Evolutionary conservation across 2,329 filamentous ascomycete species (phyloP), one percentile per base, ranked within the genome.

Genomic region (Amauroascus verrucosus): DNA sequence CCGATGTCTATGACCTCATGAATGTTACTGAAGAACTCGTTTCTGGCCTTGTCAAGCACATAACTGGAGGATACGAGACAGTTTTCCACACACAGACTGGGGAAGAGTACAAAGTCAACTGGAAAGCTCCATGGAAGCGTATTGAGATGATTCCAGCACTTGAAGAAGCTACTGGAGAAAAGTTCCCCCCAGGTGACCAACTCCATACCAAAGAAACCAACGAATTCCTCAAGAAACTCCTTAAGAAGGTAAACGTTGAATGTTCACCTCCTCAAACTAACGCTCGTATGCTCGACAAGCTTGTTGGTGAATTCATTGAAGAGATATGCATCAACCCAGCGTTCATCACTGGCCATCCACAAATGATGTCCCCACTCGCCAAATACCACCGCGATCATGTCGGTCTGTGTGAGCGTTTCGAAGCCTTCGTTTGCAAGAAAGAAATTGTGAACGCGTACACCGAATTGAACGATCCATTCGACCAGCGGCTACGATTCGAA

Each of bases 381-480:
- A 98, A 98, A 79, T 90, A 90, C 71, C 88, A 96, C 72, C 86
- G 93, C 60, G 73, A 77, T 45, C 81, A 82, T 58, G 79, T 84
- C 51, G 93, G 91, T 64, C 80, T 98, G 32, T 96, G 89, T 69
- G 93, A 98, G 77, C 86, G 93, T 53, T 97, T 97, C 70, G 93
- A 98, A 74, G 90, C 88, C 9, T 98, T 98, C 62, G 93, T 96
- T 44, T 89, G 85, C 77, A 94, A 89, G 79, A 94, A 93, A 81
- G 91, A 97, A 70, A 96, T 97, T 61, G 85, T 85, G 65, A 97
- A 98, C 67, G 90, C 90, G 5, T 94, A 96, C 75, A 97, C 91
- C 37, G 93, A 98, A 81, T 84, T 98, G 79, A 94, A 95, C 77
- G 88, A 96, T 65, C 89, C 91, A 54, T 91, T 95, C 64, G 90